phyloP scores from a whole-genome alignment of 2,329 filamentous ascomycete genomes.

The Aspergillus felis region DNA sequence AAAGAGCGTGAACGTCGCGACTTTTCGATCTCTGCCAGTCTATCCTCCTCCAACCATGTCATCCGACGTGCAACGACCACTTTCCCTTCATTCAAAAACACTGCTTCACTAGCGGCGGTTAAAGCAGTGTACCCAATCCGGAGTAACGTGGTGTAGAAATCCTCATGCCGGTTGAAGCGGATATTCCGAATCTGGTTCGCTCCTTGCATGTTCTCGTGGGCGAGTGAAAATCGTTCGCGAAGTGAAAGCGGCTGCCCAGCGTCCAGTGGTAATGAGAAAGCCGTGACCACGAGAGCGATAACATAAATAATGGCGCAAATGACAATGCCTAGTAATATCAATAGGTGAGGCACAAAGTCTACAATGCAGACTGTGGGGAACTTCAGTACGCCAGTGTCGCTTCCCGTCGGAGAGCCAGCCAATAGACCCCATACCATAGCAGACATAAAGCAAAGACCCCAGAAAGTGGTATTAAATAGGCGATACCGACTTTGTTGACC shows the following conservation, averaged over 20 bases:
- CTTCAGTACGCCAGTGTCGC: slow-evolving; percentile 62
- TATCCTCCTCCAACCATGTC: slow-evolving; percentile 91
- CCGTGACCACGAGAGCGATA: slow-evolving; percentile 71
- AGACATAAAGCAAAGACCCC: slow-evolving; percentile 85
- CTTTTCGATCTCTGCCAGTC: slow-evolving; percentile 69
- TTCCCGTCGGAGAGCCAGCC: slow-evolving; percentile 41
- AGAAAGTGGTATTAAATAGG: slow-evolving; percentile 82
- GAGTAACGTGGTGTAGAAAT: slow-evolving; percentile 89
- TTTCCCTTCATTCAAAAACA: slow-evolving; percentile 88
- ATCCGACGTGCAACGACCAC: slow-evolving; percentile 67
- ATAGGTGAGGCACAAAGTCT: slow-evolving; percentile 89
- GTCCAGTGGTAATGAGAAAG: slow-evolving; percentile 59
- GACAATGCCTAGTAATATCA: slow-evolving; percentile 75
- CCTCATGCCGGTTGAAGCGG: slow-evolving; percentile 78
- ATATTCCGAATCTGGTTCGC: slow-evolving; percentile 80
- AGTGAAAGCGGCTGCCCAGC: slow-evolving; percentile 44
- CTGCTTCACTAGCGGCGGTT: slow-evolving; percentile 90
- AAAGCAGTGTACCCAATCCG: slow-evolving; percentile 83
- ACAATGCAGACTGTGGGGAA: slow-evolving; percentile 95
- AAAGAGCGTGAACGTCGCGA: slow-evolving; percentile 31
- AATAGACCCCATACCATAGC: slow-evolving; percentile 75
- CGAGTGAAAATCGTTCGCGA: slow-evolving; percentile 61
- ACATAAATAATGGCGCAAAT: slow-evolving; percentile 73
- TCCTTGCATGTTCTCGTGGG: slow-evolving; percentile 87
- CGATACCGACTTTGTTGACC: slow-evolving; percentile 74